These are phyloP conservation scores for Metschnikowia matae DNA, from an alignment of 805 yeast genomes.

Conservation along the genomic window DNA sequence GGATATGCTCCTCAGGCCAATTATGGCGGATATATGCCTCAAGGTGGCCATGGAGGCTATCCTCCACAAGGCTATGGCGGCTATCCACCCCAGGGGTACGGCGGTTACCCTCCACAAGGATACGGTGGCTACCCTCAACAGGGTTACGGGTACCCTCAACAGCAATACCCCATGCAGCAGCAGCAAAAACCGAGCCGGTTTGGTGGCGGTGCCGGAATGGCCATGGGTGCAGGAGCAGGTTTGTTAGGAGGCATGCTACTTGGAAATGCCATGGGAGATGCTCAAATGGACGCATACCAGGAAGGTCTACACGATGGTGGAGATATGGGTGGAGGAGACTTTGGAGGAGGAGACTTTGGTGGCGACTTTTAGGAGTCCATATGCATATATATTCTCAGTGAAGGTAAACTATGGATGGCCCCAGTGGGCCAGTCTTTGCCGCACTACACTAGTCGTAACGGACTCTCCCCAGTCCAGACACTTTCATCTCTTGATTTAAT, in stretches of 20 bases:
- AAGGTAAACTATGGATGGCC: background rate
- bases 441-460: background rate
- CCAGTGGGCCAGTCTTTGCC: background rate
- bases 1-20: conserved; percentile 11
- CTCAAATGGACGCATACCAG: conserved; percentile 23
- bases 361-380: conserved; percentile 6
- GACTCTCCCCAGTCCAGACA: background rate
- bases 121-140: conserved; percentile 23
- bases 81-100: conserved; percentile 26
- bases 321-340: conserved; percentile 24
- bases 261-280: conserved; percentile 39
- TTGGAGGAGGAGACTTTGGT: conserved; percentile 20
- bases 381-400: background rate
- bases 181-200: conserved; percentile 27
- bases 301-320: conserved; percentile 33
- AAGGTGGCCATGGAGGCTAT: conserved; percentile 12
- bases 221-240: conserved; percentile 49
- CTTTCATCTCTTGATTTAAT: too few species aligned
- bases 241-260: conserved; percentile 57
- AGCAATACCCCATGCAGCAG: conserved; percentile 16
- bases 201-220: conserved; percentile 41
- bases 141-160: conserved; percentile 22
- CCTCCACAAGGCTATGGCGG: conserved; percentile 27
- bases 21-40: conserved; percentile 14
- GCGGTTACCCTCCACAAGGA: conserved; percentile 23